Evolutionary conservation across 805 yeast species (phyloP).

Genomic region (Candida cerambycidarum): DNA sequence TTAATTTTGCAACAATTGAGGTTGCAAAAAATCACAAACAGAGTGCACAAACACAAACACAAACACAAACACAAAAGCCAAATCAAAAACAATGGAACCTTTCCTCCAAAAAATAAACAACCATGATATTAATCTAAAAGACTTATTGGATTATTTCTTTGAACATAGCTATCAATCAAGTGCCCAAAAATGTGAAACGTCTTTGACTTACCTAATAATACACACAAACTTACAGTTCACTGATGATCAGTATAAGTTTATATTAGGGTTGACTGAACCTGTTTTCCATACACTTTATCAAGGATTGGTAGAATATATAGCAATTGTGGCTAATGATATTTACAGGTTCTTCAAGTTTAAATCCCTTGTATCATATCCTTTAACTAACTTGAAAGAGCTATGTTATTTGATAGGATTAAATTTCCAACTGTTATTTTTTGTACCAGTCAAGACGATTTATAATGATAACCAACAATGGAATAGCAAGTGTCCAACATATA

Average conservation of each 20-base stretch:
- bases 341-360: conserved; percentile 5
- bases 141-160: conserved; percentile 7
- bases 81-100: conserved; percentile 8
- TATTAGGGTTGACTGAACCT: conserved; percentile 12
- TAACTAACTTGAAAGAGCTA: conserved; percentile 25
- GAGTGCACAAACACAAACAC: not conserved
- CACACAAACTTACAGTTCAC: conserved; percentile 12
- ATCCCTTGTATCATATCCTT: conserved; percentile 16
- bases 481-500: not conserved
- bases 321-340: not conserved
- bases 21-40: too few relatives aligned
- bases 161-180: conserved; percentile 1
- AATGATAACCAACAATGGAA: not conserved
- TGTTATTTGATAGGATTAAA: conserved; percentile 24
- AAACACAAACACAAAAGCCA: not conserved
- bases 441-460: conserved; percentile 15
- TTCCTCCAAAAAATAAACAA: conserved; percentile 4
- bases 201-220: conserved; percentile 16
- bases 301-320: conserved; percentile 5
- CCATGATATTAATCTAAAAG: conserved; percentile 7
- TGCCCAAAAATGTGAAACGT: not conserved
- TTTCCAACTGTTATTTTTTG: conserved; percentile 24
- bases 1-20: not conserved
- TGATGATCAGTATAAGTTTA: conserved; percentile 13
- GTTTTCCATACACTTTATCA: conserved; percentile 5